Evolutionary conservation across 73 alveolate species (phyloP), one percentile per base, ranked within the genome.

Genomic region (Paramecium octaurelia): DNA sequence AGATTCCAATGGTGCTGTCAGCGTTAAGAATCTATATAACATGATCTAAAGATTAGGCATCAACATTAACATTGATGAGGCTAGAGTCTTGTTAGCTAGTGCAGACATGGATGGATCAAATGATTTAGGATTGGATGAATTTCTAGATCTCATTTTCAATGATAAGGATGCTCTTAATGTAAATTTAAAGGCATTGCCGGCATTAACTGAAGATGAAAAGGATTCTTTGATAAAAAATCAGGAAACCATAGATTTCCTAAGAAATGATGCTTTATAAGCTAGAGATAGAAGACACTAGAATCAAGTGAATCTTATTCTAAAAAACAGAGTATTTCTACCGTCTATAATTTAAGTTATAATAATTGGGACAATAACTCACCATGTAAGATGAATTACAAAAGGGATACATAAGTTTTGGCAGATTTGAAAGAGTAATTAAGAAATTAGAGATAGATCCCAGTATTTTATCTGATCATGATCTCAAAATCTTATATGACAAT

Each of bases 41-140:
- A 97, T 98, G 98, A 95, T 98, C 73, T 93, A 97, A 42, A 96
- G 96, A 90, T 92, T 98, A 92, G 99, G 99, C 42, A 97, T 98
- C 69, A 97, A 97, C n/a, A 96, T 98, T 5, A 97, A 97, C 88
- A 90, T 89, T 68, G 97, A 97, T 86, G 99, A 98, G 88, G 97
- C 99, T 6, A 69, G 95, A 83, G 98, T 98, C 27, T 90, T 98
- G 57, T 95, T 98, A 35, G 95, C 96, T 10, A 95, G 98, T 93
- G 98, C 99, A 9, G 98, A 98, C 87, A 92, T 92, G 92, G 97
- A 98, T 92, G 94, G 95, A 12, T 93, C 97, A 58, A 92, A 93
- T 43, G 94, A 86, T 85, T 92, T 98, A 44, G 95, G 96, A 85
- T 92, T 97, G 88, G 97, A 97, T 87, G 99, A 98, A 92, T 98